Conservation (phyloP, 148 eudicot genomes). For the Amaranthus cruentus region DNA sequence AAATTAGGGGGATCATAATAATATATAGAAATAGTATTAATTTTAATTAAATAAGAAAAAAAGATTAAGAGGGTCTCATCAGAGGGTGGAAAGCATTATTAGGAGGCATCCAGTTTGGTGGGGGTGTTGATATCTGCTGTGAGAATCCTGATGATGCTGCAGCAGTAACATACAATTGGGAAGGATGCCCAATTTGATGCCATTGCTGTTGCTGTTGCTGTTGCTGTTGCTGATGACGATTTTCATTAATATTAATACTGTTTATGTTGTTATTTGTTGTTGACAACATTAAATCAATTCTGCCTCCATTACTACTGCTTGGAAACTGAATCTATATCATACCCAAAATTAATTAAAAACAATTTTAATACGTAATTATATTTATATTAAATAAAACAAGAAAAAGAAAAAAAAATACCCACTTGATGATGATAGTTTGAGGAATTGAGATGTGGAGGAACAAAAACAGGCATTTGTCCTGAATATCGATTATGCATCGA, state of each 20-base stretch:
- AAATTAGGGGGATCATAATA: not conserved
- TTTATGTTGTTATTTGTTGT: constrained; percentile 9
- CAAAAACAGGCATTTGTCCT: constrained; percentile 33
- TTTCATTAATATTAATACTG: not conserved
- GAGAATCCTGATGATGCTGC: constrained; percentile 99
- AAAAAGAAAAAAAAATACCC: not conserved
- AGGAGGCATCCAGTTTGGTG: constrained; percentile 43
- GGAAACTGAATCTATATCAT: constrained; percentile 41
- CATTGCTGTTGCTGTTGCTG: constrained; percentile 42
- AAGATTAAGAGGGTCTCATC: constrained; percentile 46
- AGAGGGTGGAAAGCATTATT: constrained; percentile 49
- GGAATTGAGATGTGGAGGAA: constrained; percentile 43
- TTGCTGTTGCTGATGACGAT: constrained; percentile 5
- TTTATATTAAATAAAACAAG: not conserved
- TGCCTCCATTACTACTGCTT: constrained; percentile 48
- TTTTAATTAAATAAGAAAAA: not conserved
- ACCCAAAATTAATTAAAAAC: not conserved
- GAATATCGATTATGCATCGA: constrained; percentile 18
- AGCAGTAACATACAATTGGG: constrained; percentile 63
- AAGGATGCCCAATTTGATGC: constrained; percentile 27
- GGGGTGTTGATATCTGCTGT: constrained; percentile 50
- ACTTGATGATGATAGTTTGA: constrained; percentile 38
- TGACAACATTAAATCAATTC: constrained; percentile 26
- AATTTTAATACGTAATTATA: too few relatives aligned
- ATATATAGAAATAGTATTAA: not conserved